These are phyloP conservation scores for Candida coquimbonensis DNA, from an alignment of 805 yeast species.

Conservation along the genomic window DNA sequence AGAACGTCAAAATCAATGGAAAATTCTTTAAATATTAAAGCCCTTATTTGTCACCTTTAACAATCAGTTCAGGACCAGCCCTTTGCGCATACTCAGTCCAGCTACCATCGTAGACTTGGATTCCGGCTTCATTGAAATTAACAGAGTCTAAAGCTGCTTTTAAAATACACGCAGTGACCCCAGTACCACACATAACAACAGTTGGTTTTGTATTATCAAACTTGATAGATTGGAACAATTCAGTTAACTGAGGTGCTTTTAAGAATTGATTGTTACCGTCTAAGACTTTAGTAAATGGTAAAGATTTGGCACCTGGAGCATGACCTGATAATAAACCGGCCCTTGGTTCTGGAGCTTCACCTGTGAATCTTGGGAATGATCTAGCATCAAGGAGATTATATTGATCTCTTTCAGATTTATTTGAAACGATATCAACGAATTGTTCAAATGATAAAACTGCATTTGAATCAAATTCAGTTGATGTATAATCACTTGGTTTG, in stretches of 20 bases:
- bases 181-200: constrained; percentile 91
- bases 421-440: constrained; percentile 48
- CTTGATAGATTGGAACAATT: constrained; percentile 35
- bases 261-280: constrained; percentile 41
- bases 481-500: constrained; percentile 26
- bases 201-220: constrained; percentile 49
- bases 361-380: constrained; percentile 65
- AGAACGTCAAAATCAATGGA: not conserved
- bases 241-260: constrained; percentile 36
- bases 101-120: constrained; percentile 75
- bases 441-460: constrained; percentile 66
- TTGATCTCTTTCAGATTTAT: constrained; percentile 35
- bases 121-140: constrained; percentile 36
- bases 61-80: constrained; percentile 50
- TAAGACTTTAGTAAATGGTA: constrained; percentile 67
- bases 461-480: constrained; percentile 30
- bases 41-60: constrained; percentile 26
- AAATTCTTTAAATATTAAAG: not conserved
- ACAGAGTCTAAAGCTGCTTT: constrained; percentile 64
- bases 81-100: constrained; percentile 88
- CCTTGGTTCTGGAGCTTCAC: constrained; percentile 82
- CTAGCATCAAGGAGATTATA: constrained; percentile 78
- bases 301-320: constrained; percentile 68
- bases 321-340: constrained; percentile 87
- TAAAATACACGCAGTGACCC: constrained; percentile 88